phyloP scores from a whole-genome alignment of 2,329 filamentous ascomycete genomes.

The Zasmidium citrigriseum region DNA sequence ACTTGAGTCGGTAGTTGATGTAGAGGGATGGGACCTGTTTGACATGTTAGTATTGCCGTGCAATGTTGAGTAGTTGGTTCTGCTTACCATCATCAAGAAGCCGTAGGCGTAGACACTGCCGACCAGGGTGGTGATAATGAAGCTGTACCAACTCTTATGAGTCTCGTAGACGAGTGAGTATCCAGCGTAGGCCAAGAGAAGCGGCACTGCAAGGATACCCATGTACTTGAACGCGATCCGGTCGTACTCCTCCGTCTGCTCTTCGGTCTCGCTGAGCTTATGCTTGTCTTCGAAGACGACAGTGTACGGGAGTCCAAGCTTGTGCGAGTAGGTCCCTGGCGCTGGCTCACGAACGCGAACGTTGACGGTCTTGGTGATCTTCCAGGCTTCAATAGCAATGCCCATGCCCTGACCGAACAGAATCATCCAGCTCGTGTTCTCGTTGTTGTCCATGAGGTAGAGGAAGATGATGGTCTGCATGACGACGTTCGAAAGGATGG shows the following conservation, averaged over 20 bases:
- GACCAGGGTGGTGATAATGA: slow-evolving; percentile 90
- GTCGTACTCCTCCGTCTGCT: slow-evolving; percentile 98
- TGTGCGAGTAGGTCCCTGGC: slow-evolving; percentile 63
- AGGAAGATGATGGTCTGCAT: slow-evolving; percentile 97
- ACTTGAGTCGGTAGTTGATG: slow-evolving; percentile 96
- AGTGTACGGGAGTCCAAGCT: slow-evolving; percentile 62
- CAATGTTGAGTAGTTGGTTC: not conserved
- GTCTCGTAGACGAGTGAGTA: slow-evolving; percentile 92
- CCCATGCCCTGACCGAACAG: slow-evolving; percentile 88
- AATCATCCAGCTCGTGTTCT: slow-evolving; percentile 99
- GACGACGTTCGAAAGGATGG: slow-evolving; percentile 94
- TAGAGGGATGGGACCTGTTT: slow-evolving; percentile 74
- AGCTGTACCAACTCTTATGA: slow-evolving; percentile 93
- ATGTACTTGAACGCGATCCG: slow-evolving; percentile 97
- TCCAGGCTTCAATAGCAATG: slow-evolving; percentile 80
- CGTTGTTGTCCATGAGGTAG: slow-evolving; percentile 94
- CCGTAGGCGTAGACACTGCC: slow-evolving; percentile 97
- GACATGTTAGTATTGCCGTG: slow-evolving; percentile 2
- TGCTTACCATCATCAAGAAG: slow-evolving; percentile 87
- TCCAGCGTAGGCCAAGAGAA: slow-evolving; percentile 82
- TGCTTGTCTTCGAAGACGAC: slow-evolving; percentile 95
- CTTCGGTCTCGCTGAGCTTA: slow-evolving; percentile 88
- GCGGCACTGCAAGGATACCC: slow-evolving; percentile 85
- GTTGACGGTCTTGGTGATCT: slow-evolving; percentile 92
- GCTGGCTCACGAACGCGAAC: slow-evolving; percentile 73